These are phyloP conservation scores for Ajuga chamaepitys DNA, from an alignment of 257 asterid species.

Conservation along the genomic window DNA sequence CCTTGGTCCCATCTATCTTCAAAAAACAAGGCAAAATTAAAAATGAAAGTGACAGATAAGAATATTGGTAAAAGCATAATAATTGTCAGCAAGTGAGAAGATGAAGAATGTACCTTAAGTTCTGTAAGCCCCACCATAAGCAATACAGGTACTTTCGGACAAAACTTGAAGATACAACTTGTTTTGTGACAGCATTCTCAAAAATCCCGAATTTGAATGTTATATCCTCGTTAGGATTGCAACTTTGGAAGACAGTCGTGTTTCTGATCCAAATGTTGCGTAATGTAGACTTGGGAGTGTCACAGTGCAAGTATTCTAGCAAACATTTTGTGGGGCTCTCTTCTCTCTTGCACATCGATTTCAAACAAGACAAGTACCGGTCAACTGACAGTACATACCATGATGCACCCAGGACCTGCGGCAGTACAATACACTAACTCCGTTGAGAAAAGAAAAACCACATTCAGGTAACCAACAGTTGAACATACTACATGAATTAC, in stretches of 20 bases:
- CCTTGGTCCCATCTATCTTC: not conserved
- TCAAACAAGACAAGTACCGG: slow-evolving; percentile 89
- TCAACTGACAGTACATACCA: slow-evolving; percentile 90
- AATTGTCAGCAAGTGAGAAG: not conserved
- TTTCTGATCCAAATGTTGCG: slow-evolving; percentile 48
- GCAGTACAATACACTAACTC: not conserved
- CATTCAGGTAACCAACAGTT: not conserved
- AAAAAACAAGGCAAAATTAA: not conserved
- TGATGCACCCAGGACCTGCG: slow-evolving; percentile 87
- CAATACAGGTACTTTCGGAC: slow-evolving; percentile 74
- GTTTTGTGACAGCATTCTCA: slow-evolving; percentile 63
- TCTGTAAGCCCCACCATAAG: slow-evolving; percentile 98
- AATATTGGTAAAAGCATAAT: not conserved
- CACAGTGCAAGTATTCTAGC: slow-evolving; percentile 60
- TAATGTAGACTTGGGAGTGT: slow-evolving; percentile 3
- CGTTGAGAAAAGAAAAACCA: no score
- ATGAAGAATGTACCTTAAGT: slow-evolving; percentile 55
- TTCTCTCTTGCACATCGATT: slow-evolving; percentile 68
- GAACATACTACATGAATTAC: not conserved
- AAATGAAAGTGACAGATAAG: not conserved
- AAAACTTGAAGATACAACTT: slow-evolving; percentile 77
- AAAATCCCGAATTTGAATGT: slow-evolving; percentile 76
- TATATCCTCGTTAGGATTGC: slow-evolving; percentile 52
- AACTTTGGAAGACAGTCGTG: slow-evolving; percentile 58
- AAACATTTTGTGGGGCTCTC: slow-evolving; percentile 39